These are phyloP conservation scores for Heliamphora exappendiculata DNA, from an alignment of 148 eudicot genomes.

Conservation along the genomic window DNA sequence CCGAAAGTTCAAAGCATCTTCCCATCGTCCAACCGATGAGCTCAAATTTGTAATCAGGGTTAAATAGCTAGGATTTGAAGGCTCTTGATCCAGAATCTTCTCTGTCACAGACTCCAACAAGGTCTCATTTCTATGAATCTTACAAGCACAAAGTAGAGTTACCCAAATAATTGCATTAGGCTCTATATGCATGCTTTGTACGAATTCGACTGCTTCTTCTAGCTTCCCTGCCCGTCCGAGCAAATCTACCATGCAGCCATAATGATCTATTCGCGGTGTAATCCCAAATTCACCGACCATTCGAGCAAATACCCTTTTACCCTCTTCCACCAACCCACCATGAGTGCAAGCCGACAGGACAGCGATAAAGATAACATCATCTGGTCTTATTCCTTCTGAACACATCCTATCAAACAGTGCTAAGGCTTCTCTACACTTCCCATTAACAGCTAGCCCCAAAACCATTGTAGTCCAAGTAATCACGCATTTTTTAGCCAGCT, in stretches of 20 bases:
- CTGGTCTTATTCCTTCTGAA: conserved; percentile 32
- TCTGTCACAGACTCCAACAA: conserved; percentile 16
- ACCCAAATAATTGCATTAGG: conserved; percentile 30
- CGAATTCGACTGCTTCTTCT: conserved; percentile 22
- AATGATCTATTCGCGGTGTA: conserved; percentile 47
- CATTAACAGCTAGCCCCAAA: conserved; percentile 49
- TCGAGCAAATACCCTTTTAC: conserved; percentile 32
- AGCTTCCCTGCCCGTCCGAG: conserved; percentile 40
- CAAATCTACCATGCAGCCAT: conserved; percentile 57
- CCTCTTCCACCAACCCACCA: conserved; percentile 45
- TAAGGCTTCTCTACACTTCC: conserved; percentile 47
- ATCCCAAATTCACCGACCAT: conserved; percentile 41
- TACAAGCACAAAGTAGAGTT: conserved; percentile 25
- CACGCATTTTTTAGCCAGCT: conserved; percentile 26
- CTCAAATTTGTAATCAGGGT: conserved; percentile 21
- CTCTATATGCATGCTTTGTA: conserved; percentile 24
- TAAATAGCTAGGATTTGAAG: conserved; percentile 25
- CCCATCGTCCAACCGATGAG: conserved; percentile 19
- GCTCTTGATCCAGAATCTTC: conserved; percentile 22
- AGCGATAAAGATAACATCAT: conserved; percentile 39
- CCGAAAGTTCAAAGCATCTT: conserved; percentile 22
- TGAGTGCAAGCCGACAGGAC: conserved; percentile 57
- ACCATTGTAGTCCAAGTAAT: conserved; percentile 60
- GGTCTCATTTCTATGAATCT: conserved; percentile 15
- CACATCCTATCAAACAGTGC: conserved; percentile 49